phyloP scores from a whole-genome alignment of 441 rosid species.

The Gossypium armourianum region DNA sequence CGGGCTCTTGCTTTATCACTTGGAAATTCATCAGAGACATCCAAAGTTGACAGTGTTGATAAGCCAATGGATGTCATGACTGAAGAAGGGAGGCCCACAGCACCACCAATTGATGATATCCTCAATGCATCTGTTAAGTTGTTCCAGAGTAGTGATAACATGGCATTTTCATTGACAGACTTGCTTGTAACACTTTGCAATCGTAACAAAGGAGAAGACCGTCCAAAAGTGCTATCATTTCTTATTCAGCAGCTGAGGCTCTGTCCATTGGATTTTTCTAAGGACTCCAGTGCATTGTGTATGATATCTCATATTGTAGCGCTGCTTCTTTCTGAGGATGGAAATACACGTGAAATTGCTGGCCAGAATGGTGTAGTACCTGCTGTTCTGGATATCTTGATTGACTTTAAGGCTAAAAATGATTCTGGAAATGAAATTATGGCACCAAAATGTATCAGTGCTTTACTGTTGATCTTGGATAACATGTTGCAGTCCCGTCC shows the following conservation, averaged over 20 bases:
- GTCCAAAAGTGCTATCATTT: conserved; percentile 56
- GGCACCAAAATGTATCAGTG: conserved; percentile 75
- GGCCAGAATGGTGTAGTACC: conserved; percentile 62
- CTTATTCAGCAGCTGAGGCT: conserved; percentile 82
- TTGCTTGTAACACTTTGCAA: conserved; percentile 78
- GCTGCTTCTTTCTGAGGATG: conserved; percentile 74
- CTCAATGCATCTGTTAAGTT: conserved; percentile 71
- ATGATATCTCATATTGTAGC: conserved; percentile 77
- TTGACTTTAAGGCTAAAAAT: conserved; percentile 46
- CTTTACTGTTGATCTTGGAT: conserved; percentile 70
- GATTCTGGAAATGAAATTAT: conserved; percentile 39
- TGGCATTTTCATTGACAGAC: conserved; percentile 75
- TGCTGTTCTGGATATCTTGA: conserved; percentile 55
- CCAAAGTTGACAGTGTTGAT: conserved; percentile 62
- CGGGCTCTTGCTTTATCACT: conserved; percentile 90
- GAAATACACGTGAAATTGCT: conserved; percentile 63
- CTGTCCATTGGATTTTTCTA: conserved; percentile 55
- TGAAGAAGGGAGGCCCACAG: conserved; percentile 43
- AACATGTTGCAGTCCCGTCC: conserved; percentile 69
- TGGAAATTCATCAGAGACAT: conserved; percentile 76
- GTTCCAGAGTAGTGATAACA: conserved; percentile 61
- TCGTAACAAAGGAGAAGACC: conserved; percentile 71
- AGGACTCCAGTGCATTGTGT: conserved; percentile 59
- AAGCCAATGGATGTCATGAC: conserved; percentile 47
- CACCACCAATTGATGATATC: conserved; percentile 69